phyloP scores from a whole-genome alignment of 805 yeast genomes.

The Spencermartinsiella europaea region DNA sequence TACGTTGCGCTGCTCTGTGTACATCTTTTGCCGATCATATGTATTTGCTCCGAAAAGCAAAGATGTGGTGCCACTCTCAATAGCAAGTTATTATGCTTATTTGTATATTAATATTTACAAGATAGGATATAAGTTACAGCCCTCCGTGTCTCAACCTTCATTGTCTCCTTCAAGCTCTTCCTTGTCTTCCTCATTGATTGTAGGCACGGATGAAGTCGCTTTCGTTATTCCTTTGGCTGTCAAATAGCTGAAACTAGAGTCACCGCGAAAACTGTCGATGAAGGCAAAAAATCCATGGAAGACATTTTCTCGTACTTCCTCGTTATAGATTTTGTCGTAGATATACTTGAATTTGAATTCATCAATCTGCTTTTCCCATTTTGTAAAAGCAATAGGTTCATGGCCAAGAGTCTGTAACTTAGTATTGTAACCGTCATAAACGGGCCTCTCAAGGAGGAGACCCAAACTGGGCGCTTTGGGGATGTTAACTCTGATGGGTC shows the following conservation, averaged over 20 bases:
- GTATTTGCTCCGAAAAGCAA: too few species aligned
- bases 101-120: too few species aligned
- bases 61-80: too few species aligned
- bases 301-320: constrained; percentile 81
- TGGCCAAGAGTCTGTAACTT: constrained; percentile 71
- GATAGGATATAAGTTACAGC: too few species aligned
- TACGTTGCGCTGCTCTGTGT: too few species aligned
- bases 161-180: constrained; percentile 33
- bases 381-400: constrained; percentile 62
- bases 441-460: constrained; percentile 82
- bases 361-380: constrained; percentile 66
- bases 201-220: constrained; percentile 10
- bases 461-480: constrained; percentile 99
- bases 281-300: constrained; percentile 89
- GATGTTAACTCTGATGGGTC: constrained; percentile 68
- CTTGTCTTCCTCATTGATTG: constrained; percentile 30
- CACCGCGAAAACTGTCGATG: constrained; percentile 74
- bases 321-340: constrained; percentile 87
- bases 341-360: constrained; percentile 82
- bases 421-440: constrained; percentile 77
- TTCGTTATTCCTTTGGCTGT: constrained; percentile 29
- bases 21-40: too few species aligned
- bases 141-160: constrained; percentile 26
- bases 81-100: too few species aligned
- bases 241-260: constrained; percentile 54